phyloP scores from a whole-genome alignment of 2,329 filamentous ascomycete genomes.

The Ophiostoma perfectum region DNA sequence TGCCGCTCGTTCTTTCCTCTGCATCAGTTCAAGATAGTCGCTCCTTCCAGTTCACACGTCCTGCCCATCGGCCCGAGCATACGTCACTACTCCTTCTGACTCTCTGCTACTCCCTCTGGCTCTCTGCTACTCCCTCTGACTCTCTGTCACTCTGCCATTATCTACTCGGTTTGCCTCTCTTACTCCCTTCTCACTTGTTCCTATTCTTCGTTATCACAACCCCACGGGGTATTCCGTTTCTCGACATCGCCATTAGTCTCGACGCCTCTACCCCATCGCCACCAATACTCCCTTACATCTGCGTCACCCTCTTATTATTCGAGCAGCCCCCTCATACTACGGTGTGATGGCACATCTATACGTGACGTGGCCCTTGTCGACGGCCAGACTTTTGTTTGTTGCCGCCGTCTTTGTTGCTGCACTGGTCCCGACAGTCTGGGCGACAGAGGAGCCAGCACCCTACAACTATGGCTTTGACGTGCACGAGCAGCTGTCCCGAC shows the following conservation, averaged over 20 bases:
- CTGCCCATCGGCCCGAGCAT: neutral
- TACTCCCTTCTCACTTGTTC: no score
- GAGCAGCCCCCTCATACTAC: neutral
- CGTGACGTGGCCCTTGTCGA: neutral
- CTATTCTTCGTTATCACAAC: no score
- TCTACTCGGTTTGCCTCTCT: neutral
- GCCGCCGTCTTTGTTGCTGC: neutral
- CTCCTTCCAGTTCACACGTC: slow-evolving; percentile 16
- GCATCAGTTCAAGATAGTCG: neutral
- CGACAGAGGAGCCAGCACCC: slow-evolving; percentile 24
- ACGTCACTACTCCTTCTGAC: neutral
- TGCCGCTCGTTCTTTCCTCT: slow-evolving; percentile 11
- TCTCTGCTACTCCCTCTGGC: neutral
- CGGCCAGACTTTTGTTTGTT: neutral
- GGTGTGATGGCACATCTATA: neutral
- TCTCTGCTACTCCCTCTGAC: neutral
- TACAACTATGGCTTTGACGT: slow-evolving; percentile 51
- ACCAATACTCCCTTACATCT: neutral
- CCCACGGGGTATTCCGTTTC: no score
- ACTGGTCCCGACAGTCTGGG: neutral
- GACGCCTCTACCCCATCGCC: neutral
- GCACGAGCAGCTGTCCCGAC: slow-evolving; percentile 35
- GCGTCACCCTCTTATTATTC: neutral
- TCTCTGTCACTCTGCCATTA: neutral
- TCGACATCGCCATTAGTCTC: no score